A percentile compares a stretch with the other conserved stretches of the same genome.
Evolutionary conservation across 2,329 filamentous ascomycete genomes (phyloP).

Genomic region (Fusarium sp.): DNA sequence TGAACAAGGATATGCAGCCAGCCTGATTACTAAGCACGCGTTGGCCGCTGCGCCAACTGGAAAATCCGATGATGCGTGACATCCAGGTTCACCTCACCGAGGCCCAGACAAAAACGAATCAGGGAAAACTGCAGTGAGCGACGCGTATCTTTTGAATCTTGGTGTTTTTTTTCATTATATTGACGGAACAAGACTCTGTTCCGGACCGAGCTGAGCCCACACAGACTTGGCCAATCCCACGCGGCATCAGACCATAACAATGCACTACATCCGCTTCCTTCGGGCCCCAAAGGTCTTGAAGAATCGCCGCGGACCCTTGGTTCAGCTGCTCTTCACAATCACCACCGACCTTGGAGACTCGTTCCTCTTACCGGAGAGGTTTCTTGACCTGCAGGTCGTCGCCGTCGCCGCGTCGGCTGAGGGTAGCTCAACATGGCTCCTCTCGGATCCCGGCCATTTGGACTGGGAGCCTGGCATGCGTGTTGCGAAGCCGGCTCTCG

Average conservation of each 20-base stretch:
- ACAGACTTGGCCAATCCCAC: not conserved
- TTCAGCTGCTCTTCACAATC: conserved; percentile 63
- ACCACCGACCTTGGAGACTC: conserved; percentile 69
- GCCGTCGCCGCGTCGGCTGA: conserved; percentile 40
- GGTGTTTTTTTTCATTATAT: not conserved
- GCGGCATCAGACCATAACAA: conserved; percentile 40
- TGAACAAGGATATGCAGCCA: not conserved
- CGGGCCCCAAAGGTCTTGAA: conserved; percentile 55
- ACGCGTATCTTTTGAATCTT: not conserved
- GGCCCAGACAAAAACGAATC: conserved; percentile 4
- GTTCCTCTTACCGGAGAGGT: conserved; percentile 58
- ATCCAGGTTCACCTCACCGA: conserved; percentile 11
- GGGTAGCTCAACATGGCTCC: conserved; percentile 37
- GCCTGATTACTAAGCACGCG: conserved; percentile 25
- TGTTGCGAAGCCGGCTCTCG: conserved; percentile 50
- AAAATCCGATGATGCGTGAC: conserved; percentile 21
- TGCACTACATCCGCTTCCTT: conserved; percentile 69
- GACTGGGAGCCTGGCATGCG: conserved; percentile 51
- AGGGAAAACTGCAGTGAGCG: not conserved
- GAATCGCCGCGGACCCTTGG: conserved; percentile 37
- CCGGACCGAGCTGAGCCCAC: not conserved
- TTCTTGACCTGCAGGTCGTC: conserved; percentile 56
- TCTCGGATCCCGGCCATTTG: conserved; percentile 42
- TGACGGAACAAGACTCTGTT: not conserved
- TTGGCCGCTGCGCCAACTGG: conserved; percentile 1